Conservation (phyloP, 2,329 filamentous ascomycete genomes). For the Arthrobotrys entomopaga region DNA sequence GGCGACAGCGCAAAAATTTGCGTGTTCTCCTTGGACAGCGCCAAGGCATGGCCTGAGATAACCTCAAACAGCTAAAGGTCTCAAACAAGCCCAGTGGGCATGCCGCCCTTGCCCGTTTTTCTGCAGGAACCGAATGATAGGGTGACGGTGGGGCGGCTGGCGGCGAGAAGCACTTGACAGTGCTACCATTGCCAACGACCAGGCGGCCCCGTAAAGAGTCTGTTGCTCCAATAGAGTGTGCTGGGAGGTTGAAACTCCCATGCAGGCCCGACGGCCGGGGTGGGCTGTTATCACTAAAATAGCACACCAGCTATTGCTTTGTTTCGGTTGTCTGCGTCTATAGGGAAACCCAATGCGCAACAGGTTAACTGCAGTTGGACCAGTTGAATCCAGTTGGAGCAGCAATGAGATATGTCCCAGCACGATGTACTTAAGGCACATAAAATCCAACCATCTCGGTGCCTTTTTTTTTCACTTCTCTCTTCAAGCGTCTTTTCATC, state of each 20-base stretch:
- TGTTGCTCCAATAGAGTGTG: slow-evolving; percentile 15
- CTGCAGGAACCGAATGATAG: slow-evolving; percentile 53
- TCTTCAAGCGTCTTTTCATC: slow-evolving; percentile 46
- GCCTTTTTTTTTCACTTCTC: slow-evolving; percentile 36
- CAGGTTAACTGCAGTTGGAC: neutral
- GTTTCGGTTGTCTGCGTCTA: slow-evolving; percentile 45
- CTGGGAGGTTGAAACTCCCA: slow-evolving; percentile 29
- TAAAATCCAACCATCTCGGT: slow-evolving; percentile 36
- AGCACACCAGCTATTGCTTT: slow-evolving; percentile 43
- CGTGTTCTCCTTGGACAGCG: slow-evolving; percentile 8
- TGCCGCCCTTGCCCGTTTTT: slow-evolving; percentile 21
- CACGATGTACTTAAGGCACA: slow-evolving; percentile 49
- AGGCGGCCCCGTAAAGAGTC: slow-evolving; percentile 5
- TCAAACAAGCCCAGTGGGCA: slow-evolving; percentile 46
- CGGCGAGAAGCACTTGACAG: slow-evolving; percentile 14
- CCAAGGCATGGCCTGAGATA: slow-evolving; percentile 54
- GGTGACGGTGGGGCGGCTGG: slow-evolving; percentile 45
- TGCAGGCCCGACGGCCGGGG: slow-evolving; percentile 35
- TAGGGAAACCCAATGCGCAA: slow-evolving; percentile 15
- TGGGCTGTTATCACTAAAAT: slow-evolving; percentile 48
- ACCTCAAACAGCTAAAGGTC: slow-evolving; percentile 50
- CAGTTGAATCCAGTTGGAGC: slow-evolving; percentile 5
- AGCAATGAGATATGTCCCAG: slow-evolving; percentile 16
- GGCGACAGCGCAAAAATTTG: slow-evolving; percentile 27
- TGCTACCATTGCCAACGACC: slow-evolving; percentile 14